Evolutionary conservation across 495 filamentous ascomycete species (phyloP).

Genomic region (Saxophila tyrrhenica): DNA sequence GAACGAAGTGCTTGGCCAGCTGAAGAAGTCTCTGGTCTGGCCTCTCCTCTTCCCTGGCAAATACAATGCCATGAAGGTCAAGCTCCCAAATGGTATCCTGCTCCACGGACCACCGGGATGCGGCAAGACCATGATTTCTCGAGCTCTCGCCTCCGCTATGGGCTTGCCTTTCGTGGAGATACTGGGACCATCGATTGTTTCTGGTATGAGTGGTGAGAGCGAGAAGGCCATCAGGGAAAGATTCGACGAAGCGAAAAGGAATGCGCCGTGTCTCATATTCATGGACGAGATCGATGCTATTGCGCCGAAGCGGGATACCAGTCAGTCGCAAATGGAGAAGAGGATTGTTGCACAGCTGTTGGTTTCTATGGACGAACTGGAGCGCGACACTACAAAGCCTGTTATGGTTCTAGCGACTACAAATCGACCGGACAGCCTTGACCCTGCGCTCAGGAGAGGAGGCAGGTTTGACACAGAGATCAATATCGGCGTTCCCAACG

Average conservation of each 20-base stretch:
- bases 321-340: conserved; percentile 96
- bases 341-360: conserved; percentile 88
- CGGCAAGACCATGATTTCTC: conserved; percentile 88
- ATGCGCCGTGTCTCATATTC: conserved; percentile 87
- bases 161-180: conserved; percentile 81
- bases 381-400: conserved; percentile 73
- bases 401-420: conserved; percentile 91
- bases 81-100: conserved; percentile 75
- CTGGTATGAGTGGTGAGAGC: conserved; percentile 91
- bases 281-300: conserved; percentile 96
- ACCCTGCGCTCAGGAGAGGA: conserved; percentile 74
- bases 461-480: conserved; percentile 90
- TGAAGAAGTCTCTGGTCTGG: conserved; percentile 71
- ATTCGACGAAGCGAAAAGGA: conserved; percentile 76
- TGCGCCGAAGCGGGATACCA: conserved; percentile 84
- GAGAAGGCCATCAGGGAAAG: conserved; percentile 88
- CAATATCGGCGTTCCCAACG: conserved; percentile 88
- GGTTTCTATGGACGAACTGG: conserved; percentile 57
- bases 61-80: conserved; percentile 48
- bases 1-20: conserved; percentile 61
- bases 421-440: conserved; percentile 81
- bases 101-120: conserved; percentile 90
- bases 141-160: conserved; percentile 77
- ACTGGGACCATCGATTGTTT: conserved; percentile 78
- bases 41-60: conserved; percentile 57